Evolutionary conservation across 2,329 filamentous ascomycete species (phyloP).

Genomic region (Gyromitra esculenta): DNA sequence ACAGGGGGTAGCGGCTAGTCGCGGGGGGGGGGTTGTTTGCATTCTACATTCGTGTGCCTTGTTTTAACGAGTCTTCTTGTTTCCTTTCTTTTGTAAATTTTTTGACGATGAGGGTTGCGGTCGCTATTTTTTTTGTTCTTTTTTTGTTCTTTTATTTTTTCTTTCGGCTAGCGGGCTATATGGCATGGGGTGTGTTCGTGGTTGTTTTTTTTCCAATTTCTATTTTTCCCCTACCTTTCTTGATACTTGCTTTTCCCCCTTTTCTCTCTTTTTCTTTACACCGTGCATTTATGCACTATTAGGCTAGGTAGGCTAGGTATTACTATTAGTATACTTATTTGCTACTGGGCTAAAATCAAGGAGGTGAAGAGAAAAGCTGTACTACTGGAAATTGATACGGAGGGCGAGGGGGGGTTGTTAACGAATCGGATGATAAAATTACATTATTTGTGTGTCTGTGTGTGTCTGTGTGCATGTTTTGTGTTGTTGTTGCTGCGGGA

Average conservation of each 20-base stretch:
- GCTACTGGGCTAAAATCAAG: slow-evolving; percentile 1
- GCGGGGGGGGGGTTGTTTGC: slow-evolving; percentile 12
- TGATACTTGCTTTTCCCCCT: neutral
- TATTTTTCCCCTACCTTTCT: neutral
- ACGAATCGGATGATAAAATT: slow-evolving; percentile 3
- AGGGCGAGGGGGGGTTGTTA: neutral
- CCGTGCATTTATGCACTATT: neutral
- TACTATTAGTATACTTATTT: slow-evolving; percentile 25
- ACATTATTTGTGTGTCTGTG: neutral
- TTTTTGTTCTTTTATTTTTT: slow-evolving; percentile 3
- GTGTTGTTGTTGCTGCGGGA: neutral
- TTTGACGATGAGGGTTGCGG: slow-evolving; percentile 11
- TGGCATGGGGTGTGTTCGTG: slow-evolving; percentile 32
- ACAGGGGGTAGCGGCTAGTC: slow-evolving; percentile 8
- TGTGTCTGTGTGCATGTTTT: neutral
- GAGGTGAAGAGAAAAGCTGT: neutral
- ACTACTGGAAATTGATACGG: slow-evolving; percentile 8
- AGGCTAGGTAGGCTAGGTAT: slow-evolving; percentile 12
- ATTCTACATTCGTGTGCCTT: slow-evolving; percentile 31
- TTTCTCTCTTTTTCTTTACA: slow-evolving; percentile 1
- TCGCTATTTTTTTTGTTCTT: slow-evolving; percentile 11
- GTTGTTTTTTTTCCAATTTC: slow-evolving; percentile 18
- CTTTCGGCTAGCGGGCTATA: slow-evolving; percentile 31
- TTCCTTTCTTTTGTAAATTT: slow-evolving; percentile 51
- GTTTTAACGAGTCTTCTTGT: slow-evolving; percentile 51